A percentile compares a stretch with the other conserved stretches of the same genome.
Evolutionary conservation across 169 alveolate genomes (phyloP).

Genomic region (Plasmodium vinckei): DNA sequence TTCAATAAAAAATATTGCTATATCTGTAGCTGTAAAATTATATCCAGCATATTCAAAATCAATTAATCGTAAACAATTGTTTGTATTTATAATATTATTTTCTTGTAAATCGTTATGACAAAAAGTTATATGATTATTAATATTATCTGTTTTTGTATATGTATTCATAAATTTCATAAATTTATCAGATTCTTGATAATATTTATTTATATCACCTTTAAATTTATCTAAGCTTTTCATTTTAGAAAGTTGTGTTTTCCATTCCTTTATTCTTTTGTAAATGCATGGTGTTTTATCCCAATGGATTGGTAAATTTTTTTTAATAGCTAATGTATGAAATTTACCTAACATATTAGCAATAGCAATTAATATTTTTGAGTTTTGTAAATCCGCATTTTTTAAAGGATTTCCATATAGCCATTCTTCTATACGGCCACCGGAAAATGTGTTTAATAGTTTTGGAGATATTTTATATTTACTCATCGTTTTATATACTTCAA

Average conservation of each 20-base stretch:
- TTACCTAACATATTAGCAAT: slow-evolving; percentile 80
- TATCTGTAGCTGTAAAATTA: slow-evolving; percentile 84
- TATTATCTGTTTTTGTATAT: slow-evolving; percentile 67
- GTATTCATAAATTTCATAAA: slow-evolving; percentile 49
- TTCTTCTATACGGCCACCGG: slow-evolving; percentile 87
- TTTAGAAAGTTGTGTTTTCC: slow-evolving; percentile 66
- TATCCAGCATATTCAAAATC: slow-evolving; percentile 86
- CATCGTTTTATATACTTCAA: slow-evolving; percentile 83
- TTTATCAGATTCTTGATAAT: slow-evolving; percentile 65
- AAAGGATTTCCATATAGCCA: slow-evolving; percentile 86
- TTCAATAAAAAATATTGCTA: slow-evolving; percentile 85
- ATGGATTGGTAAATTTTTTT: slow-evolving; percentile 46
- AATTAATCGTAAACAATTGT: slow-evolving; percentile 80
- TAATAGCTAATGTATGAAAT: slow-evolving; percentile 65
- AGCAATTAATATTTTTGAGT: slow-evolving; percentile 77
- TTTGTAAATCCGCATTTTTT: slow-evolving; percentile 76
- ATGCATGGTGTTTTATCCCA: slow-evolving; percentile 82
- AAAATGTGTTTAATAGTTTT: slow-evolving; percentile 77
- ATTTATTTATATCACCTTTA: slow-evolving; percentile 39
- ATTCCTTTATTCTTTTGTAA: slow-evolving; percentile 54
- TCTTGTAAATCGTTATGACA: slow-evolving; percentile 88
- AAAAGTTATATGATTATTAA: slow-evolving; percentile 80
- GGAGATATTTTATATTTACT: slow-evolving; percentile 83
- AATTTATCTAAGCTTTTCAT: slow-evolving; percentile 43
- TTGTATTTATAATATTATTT: slow-evolving; percentile 81